Evolutionary conservation across 176 grass and related monocot genomes (phyloP), one percentile per base, ranked within the genome.

Genomic region (Thinopyrum elongatum): DNA sequence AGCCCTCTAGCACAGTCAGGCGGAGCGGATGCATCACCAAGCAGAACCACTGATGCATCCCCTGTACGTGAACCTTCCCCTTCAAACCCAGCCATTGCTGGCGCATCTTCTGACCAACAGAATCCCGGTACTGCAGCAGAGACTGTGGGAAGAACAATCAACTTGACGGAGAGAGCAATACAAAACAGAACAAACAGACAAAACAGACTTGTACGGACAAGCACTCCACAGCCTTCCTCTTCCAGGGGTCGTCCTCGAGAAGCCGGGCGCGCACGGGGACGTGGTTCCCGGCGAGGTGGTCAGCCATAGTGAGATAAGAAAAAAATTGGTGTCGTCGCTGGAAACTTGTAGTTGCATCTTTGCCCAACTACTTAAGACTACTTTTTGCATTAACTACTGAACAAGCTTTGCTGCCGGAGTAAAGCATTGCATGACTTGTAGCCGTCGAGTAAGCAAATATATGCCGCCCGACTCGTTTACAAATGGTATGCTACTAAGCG

Each of bases 181-280:
- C 71, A 85, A 47, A 95, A 95, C 7, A 90, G 95, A 98, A 95
- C 6, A 90, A 91, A 95, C 14, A 90, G 93, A 87, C 88, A 90
- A 86, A 68, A 72, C 7, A 83, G 91, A 66, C 78, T 98, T 49
- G 41, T 42, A 4, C 79, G 82, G 4, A 9, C 78, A 19, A 59
- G 69, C 44, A 22, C 82, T 19, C 85, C 81, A 34, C 80, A 78
- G 14, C 10, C 88, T 38, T 7, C 87, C 10, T 85, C 89, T 38
- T 5, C 87, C 10, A 87, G 94, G 80, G 89, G 88, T 27, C 87
- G 89, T 30, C 90, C 81, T 1, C 85, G 76, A 65, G 53, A 85
- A 75, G 79, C 86, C 79, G 87, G 66, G 15, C 83, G 90, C 68
- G 90, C 67, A 27, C 75, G 90, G 14, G 87, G 87, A 5, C 90